Percentiles rank a stretch among this genome's conserved stretches.
Evolutionary conservation across 2,329 filamentous ascomycete species (phyloP).

Genomic region (Cadophora sp.): DNA sequence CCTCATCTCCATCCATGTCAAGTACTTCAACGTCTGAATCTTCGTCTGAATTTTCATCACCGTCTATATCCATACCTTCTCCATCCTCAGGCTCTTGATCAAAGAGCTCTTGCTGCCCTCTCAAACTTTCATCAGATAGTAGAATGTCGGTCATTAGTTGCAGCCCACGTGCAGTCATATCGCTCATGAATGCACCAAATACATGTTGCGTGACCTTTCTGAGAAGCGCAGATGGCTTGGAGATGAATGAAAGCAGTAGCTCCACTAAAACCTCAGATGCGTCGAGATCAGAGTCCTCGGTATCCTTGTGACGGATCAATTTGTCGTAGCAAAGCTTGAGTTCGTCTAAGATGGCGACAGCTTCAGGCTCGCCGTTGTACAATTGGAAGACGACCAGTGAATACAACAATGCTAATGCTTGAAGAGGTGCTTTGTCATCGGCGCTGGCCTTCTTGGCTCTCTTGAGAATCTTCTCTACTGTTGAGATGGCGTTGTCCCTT

Average conservation of each 20-base stretch:
- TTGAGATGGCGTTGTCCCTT: constrained; percentile 57
- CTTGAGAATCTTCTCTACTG: constrained; percentile 60
- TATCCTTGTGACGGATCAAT: constrained; percentile 57
- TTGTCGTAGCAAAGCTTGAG: constrained; percentile 78
- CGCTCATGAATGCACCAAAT: constrained; percentile 80
- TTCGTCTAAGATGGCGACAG: constrained; percentile 81
- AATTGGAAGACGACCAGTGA: constrained; percentile 85
- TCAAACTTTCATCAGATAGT: constrained; percentile 77
- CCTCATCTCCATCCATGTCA: constrained; percentile 52
- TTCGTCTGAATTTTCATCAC: constrained; percentile 47
- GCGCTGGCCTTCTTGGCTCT: constrained; percentile 45
- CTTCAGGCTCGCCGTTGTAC: constrained; percentile 88
- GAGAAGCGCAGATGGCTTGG: constrained; percentile 83
- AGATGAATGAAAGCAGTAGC: constrained; percentile 87
- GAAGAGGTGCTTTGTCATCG: constrained; percentile 46
- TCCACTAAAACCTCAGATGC: constrained; percentile 81
- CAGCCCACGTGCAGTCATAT: constrained; percentile 76
- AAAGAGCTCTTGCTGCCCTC: constrained; percentile 88
- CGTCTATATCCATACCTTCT: constrained; percentile 52
- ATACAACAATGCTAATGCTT: constrained; percentile 81
- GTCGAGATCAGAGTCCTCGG: constrained; percentile 58
- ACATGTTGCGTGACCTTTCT: constrained; percentile 87
- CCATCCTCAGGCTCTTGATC: constrained; percentile 69
- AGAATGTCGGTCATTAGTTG: constrained; percentile 72
- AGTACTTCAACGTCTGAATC: constrained; percentile 58